Conservation (phyloP, 1,284 basidiomycete species). For the Baeospora myosura region DNA sequence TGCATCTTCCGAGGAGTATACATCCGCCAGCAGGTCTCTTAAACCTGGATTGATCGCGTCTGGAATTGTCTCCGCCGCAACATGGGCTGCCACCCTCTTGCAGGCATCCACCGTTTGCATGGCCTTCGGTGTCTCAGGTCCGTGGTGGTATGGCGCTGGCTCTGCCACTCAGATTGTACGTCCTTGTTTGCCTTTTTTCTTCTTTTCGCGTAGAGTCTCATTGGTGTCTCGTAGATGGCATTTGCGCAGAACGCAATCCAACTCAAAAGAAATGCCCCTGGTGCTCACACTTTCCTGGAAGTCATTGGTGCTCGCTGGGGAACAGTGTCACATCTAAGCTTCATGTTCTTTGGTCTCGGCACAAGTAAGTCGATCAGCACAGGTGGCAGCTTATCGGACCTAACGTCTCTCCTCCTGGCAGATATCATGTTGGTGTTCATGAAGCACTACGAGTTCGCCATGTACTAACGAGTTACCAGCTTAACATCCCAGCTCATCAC, state of each 20-base stretch:
- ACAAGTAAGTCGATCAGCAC: slow-evolving; percentile 13
- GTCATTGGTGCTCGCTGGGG: slow-evolving; percentile 58
- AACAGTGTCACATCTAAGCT: slow-evolving; percentile 47
- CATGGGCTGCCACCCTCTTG: slow-evolving; percentile 25
- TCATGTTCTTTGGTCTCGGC: slow-evolving; percentile 54
- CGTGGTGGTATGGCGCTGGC: slow-evolving; percentile 42
- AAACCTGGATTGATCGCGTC: slow-evolving; percentile 50
- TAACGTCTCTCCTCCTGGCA: neutral
- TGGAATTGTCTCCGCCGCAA: slow-evolving; percentile 41
- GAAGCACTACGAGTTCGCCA: neutral
- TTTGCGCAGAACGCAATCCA: slow-evolving; percentile 29
- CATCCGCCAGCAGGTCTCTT: slow-evolving; percentile 32
- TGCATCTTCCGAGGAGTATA: slow-evolving; percentile 36
- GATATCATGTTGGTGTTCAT: neutral
- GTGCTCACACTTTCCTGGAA: slow-evolving; percentile 57
- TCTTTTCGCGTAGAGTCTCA: neutral
- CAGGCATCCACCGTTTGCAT: slow-evolving; percentile 31
- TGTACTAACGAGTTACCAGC: slow-evolving; percentile 23
- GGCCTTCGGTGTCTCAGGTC: slow-evolving; percentile 29
- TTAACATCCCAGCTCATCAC: slow-evolving; percentile 57
- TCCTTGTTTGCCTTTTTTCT: neutral
- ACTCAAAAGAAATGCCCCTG: slow-evolving; percentile 51
- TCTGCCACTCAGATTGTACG: slow-evolving; percentile 44
- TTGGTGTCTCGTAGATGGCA: slow-evolving; percentile 7
- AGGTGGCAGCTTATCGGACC: neutral